Evolutionary conservation across 2,329 filamentous ascomycete species (phyloP), one percentile per base, ranked within the genome.

Genomic region (Botrytis hyacinthi): DNA sequence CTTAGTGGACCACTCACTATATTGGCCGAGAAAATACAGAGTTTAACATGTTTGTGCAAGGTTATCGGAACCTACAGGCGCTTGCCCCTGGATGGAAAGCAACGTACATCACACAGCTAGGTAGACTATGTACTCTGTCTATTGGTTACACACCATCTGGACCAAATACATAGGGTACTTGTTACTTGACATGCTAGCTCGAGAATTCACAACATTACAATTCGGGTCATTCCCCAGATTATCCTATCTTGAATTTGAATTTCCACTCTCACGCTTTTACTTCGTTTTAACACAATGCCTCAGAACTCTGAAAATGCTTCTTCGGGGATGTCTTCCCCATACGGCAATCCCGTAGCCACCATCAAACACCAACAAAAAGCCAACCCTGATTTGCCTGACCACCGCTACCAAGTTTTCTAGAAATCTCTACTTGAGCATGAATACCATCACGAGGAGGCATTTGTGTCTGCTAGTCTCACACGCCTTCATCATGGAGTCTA

Each of bases 361-460:
- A 71, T 29, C 29, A 26, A 32, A 29, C 42, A 29, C 14, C 22
- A 48, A 26, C 57, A 48, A 51, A n/a, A 61, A 32, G 26, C 26
- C 18, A 67, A 60, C 35, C 29, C 59, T 62, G 26, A 69, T 60
- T 29, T 32, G 4, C 42, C 63, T 32, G 35, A 73, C 26, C 71
- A 73, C 60, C 63, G 42, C 48, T 69, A 40, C 35, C 63, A 69
- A 51, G 40, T 73, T 32, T 69, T 60, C 14, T 54, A 60, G 22
- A 42, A 73, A 26, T 54, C 71, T 12, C 32, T 73, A 26, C 42
- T 73, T 51, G 71, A 69, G 48, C 63, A 73, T 29, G 63, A 73
- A 26, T 73, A 61, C 26, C 51, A 59, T 44, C 44, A 68, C 18
- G 29, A 73, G 51, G 71, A 73, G n/a, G 71, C 71, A n/a, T 73